Evolutionary conservation across 352 stramenopile species (phyloP).

Genomic region (Pythium sp.): DNA sequence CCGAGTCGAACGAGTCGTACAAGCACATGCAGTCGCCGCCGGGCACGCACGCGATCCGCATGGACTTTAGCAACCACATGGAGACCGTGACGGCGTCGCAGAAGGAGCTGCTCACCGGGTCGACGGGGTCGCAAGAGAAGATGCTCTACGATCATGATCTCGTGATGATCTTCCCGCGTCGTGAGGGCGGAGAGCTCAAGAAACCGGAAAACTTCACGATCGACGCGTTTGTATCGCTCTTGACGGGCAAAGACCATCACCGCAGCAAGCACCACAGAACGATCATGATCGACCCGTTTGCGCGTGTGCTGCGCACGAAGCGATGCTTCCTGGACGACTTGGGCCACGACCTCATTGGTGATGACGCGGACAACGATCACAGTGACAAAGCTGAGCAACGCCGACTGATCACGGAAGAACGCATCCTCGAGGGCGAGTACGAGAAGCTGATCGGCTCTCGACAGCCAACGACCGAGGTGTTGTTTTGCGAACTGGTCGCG

Average conservation of each 20-base stretch:
- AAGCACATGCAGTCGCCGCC: slow-evolving; percentile 37
- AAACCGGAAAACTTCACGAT: slow-evolving; percentile 63
- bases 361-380: slow-evolving; percentile 44
- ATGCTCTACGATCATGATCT: slow-evolving; percentile 74
- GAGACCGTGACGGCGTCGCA: slow-evolving; percentile 25
- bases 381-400: slow-evolving; percentile 45
- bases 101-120: slow-evolving; percentile 21
- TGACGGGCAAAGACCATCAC: slow-evolving; percentile 66
- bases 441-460: slow-evolving; percentile 40
- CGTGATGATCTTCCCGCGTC: slow-evolving; percentile 77
- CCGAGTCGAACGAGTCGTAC: slow-evolving; percentile 25
- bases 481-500: slow-evolving; percentile 71
- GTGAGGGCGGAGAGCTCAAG: slow-evolving; percentile 62
- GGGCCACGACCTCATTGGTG: slow-evolving; percentile 38
- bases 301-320: slow-evolving; percentile 58
- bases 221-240: slow-evolving; percentile 56
- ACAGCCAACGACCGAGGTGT: slow-evolving; percentile 43
- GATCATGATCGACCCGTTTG: slow-evolving; percentile 71
- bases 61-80: slow-evolving; percentile 46
- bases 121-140: slow-evolving; percentile 31
- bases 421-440: slow-evolving; percentile 61
- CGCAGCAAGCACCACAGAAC: slow-evolving; percentile 27
- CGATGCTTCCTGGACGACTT: slow-evolving; percentile 74
- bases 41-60: slow-evolving; percentile 28
- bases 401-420: slow-evolving; percentile 34